Evolutionary conservation across 2,329 filamentous ascomycete species (phyloP).

Genomic region (Colletotrichum karsti): DNA sequence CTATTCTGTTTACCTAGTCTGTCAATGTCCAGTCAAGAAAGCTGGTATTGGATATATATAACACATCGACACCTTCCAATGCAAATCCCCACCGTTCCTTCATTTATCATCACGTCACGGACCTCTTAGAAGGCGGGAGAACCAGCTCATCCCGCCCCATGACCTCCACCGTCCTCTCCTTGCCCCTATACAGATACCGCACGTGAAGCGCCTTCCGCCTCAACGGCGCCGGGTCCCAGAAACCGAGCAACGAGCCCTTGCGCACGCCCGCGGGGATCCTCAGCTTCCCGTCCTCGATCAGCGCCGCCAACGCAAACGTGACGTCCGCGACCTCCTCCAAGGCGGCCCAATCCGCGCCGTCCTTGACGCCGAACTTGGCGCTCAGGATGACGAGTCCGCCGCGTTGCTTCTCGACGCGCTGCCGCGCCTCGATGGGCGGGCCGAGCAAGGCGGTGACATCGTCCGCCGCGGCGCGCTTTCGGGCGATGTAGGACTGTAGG

Average conservation of each 20-base stretch:
- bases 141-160: conserved; percentile 43
- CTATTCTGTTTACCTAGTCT: background rate
- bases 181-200: conserved; percentile 50
- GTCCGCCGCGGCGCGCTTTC: conserved; percentile 53
- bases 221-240: conserved; percentile 59
- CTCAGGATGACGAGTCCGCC: conserved; percentile 57
- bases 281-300: conserved; percentile 48
- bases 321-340: conserved; percentile 58
- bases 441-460: conserved; percentile 52
- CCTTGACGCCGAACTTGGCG: conserved; percentile 55
- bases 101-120: background rate
- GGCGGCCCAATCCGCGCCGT: conserved; percentile 38
- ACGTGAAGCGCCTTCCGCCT: conserved; percentile 54
- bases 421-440: conserved; percentile 46
- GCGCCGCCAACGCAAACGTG: conserved; percentile 55
- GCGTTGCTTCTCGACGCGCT: conserved; percentile 43
- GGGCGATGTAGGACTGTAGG: conserved; percentile 37
- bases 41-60: background rate
- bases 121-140: conserved; percentile 19
- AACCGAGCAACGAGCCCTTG: conserved; percentile 56
- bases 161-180: conserved; percentile 45
- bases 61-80: background rate
- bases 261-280: conserved; percentile 48
- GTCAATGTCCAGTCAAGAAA: background rate
- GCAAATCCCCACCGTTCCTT: background rate